A percentile compares a stretch with the other conserved stretches of the same genome.
These are phyloP conservation scores for Pulveroboletus sp. DNA, from an alignment of 768 basidiomycete genomes.

Conservation along the genomic window DNA sequence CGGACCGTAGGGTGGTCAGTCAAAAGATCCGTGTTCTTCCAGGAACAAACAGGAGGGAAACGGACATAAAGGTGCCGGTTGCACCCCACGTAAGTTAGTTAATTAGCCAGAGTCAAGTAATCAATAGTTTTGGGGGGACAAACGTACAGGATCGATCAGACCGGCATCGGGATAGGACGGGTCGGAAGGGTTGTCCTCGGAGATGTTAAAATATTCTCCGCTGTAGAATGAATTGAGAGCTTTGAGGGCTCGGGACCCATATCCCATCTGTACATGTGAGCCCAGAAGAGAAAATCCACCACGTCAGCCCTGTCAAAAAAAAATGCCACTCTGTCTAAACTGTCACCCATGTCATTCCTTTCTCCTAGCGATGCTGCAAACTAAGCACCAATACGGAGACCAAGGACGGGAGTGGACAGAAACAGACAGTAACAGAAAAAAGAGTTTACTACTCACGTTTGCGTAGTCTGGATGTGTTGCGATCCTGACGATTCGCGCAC, in stretches of 20 bases:
- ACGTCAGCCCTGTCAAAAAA: constrained; percentile 1
- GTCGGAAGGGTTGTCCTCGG: constrained; percentile 52
- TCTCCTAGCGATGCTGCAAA: background rate
- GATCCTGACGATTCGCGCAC: constrained; percentile 86
- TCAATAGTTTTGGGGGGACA: background rate
- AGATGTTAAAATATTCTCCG: constrained; percentile 85
- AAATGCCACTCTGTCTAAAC: background rate
- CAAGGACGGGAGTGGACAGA: background rate
- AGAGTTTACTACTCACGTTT: constrained; percentile 49
- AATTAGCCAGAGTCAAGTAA: background rate
- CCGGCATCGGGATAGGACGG: constrained; percentile 58
- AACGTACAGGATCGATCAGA: constrained; percentile 42
- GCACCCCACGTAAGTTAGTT: background rate
- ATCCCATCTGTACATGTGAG: constrained; percentile 78
- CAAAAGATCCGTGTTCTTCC: constrained; percentile 52
- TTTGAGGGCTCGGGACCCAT: constrained; percentile 85
- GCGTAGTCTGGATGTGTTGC: constrained; percentile 96
- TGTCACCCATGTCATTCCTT: background rate
- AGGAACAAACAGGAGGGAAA: background rate
- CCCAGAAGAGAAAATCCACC: background rate
- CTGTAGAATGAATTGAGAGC: constrained; percentile 87
- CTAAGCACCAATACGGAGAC: background rate
- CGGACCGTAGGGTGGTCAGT: constrained; percentile 77
- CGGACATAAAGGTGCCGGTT: background rate
- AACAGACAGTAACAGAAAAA: background rate